Conservation (phyloP, 1,284 basidiomycete genomes). For the Amylostereum areolatum region DNA sequence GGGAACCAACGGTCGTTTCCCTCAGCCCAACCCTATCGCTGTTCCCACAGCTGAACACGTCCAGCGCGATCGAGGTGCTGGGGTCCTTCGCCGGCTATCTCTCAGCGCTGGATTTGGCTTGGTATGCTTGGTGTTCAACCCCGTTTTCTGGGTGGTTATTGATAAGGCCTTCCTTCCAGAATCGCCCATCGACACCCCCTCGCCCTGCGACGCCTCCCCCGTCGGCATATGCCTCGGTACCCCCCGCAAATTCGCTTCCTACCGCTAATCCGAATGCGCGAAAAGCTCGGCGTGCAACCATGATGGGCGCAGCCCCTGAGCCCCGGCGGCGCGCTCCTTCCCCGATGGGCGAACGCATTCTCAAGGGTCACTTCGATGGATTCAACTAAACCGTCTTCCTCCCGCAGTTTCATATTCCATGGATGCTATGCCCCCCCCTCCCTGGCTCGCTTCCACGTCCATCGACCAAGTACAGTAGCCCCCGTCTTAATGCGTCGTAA, state of each 20-base stretch:
- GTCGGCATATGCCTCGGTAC: constrained; percentile 18
- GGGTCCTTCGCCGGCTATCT: constrained; percentile 65
- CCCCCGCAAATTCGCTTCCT: constrained; percentile 9
- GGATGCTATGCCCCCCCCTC: too few species aligned
- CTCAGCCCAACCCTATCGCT: constrained; percentile 25
- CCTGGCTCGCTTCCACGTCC: too few species aligned
- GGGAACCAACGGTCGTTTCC: constrained; percentile 49
- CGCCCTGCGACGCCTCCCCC: constrained; percentile 41
- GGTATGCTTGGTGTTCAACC: constrained; percentile 32
- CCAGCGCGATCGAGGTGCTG: constrained; percentile 57
- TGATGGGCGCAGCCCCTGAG: constrained; percentile 37
- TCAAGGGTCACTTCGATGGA: constrained; percentile 79
- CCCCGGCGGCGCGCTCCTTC: constrained; percentile 64
- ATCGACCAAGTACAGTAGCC: too few species aligned
- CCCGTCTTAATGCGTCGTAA: too few species aligned
- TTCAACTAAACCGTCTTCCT: constrained; percentile 45
- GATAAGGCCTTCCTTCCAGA: constrained; percentile 10
- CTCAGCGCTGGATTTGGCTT: constrained; percentile 51
- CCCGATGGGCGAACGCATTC: constrained; percentile 78
- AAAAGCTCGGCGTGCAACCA: constrained; percentile 51
- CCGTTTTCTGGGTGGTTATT: constrained; percentile 7
- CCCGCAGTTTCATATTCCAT: too few species aligned
- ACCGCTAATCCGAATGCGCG: constrained; percentile 14
- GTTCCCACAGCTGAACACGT: constrained; percentile 29
- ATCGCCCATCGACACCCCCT: constrained; percentile 24